Percentiles rank a stretch among this genome's conserved stretches.
Conservation (phyloP, 306 rosid genomes). For the Vicia faba region DNA sequence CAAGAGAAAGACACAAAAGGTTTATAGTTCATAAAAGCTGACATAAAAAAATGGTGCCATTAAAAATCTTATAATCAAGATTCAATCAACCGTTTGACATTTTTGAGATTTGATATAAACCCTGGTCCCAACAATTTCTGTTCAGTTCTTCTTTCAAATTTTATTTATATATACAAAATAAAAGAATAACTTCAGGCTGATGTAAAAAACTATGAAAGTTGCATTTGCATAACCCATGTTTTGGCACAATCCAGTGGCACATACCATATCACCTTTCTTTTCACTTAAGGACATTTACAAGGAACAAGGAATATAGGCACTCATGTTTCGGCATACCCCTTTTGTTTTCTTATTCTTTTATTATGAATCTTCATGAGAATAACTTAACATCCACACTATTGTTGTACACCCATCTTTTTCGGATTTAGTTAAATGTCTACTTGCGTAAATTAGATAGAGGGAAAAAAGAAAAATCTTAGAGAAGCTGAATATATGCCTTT, state of each 20-base stretch:
- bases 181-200: background rate
- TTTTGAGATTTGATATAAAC: conserved; percentile 7
- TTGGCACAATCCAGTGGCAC: too few relatives aligned
- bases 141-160: conserved; percentile 19
- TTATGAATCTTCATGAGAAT: conserved; percentile 10
- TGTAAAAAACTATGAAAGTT: background rate
- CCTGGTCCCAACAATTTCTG: background rate
- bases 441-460: background rate
- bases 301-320: background rate
- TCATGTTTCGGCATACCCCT: background rate
- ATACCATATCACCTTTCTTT: too few relatives aligned
- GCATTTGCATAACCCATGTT: background rate
- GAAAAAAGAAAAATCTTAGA: background rate
- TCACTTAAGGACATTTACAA: background rate
- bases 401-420: conserved; percentile 1
- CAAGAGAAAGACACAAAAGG: background rate
- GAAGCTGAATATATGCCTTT: background rate
- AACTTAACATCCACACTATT: background rate
- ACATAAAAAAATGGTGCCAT: conserved; percentile 9
- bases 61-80: conserved; percentile 11
- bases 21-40: background rate
- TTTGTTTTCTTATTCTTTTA: conserved; percentile 1
- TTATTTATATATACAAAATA: background rate
- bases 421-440: conserved; percentile 19
- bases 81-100: background rate